Percentiles rank a stretch among this genome's conserved stretches.
Evolutionary conservation across 805 yeast genomes (phyloP).

Genomic region (Suhomyces xylopsoci): DNA sequence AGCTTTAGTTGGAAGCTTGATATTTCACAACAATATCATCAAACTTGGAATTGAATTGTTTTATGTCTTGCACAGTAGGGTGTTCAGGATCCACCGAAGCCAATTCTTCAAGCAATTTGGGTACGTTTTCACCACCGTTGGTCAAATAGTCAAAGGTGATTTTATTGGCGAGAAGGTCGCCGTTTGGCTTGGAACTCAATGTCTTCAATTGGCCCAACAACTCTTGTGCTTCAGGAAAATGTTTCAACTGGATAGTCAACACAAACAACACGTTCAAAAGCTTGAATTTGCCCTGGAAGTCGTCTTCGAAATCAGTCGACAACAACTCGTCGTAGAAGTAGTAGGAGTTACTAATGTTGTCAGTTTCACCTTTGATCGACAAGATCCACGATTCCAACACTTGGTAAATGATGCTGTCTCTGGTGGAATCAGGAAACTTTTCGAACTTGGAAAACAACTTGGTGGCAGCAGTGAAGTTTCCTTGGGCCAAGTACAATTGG

Average conservation of each 20-base stretch:
- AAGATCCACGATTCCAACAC: conserved; percentile 71
- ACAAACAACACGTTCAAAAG: conserved; percentile 60
- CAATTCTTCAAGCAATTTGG: conserved; percentile 46
- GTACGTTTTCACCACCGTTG: conserved; percentile 41
- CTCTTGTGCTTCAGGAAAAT: conserved; percentile 79
- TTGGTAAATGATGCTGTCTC: conserved; percentile 73
- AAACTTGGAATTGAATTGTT: conserved; percentile 61
- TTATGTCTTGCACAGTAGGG: conserved; percentile 53
- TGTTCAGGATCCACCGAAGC: conserved; percentile 51
- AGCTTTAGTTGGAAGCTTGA: conserved; percentile 11
- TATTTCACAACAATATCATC: conserved; percentile 68
- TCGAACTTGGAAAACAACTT: conserved; percentile 30
- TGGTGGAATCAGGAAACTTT: conserved; percentile 31
- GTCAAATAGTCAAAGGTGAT: conserved; percentile 57
- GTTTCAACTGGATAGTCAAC: conserved; percentile 73
- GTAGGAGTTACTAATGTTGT: conserved; percentile 39
- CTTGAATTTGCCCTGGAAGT: conserved; percentile 31
- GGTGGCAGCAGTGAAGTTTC: conserved; percentile 32
- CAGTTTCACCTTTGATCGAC: conserved; percentile 38
- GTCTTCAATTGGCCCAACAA: conserved; percentile 43
- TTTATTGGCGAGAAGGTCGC: conserved; percentile 59
- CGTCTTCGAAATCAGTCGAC: conserved; percentile 43
- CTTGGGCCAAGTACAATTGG: conserved; percentile 39
- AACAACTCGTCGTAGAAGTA: conserved; percentile 82
- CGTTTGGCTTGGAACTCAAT: conserved; percentile 34